Evolutionary conservation across 768 basidiomycete genomes (phyloP), one percentile per base, ranked within the genome.

Genomic region (Agaricus blazei): DNA sequence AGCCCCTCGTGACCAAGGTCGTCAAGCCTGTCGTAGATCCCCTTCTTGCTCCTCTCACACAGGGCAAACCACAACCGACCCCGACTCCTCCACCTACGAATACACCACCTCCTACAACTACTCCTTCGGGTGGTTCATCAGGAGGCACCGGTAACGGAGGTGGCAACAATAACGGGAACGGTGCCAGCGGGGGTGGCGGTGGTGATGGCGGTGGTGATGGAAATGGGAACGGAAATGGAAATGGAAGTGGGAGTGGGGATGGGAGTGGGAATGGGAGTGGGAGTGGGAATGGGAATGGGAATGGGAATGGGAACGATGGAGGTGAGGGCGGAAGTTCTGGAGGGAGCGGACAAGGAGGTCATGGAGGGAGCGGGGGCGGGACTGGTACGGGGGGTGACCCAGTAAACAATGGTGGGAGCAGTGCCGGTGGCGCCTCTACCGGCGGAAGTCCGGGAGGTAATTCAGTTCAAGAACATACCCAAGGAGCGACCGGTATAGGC

Each of bases 1-100:
- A 70, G 36, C 61, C 75, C 2, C 67, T 74, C 31, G 58, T 75
- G 26, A 67, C 74, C 7, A 44, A 75, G 24, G 74, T 75, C 12
- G 69, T 74, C 7, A 62, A 79, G 37, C 75, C 79, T 2, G 47
- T 80, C 28, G 60, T 76, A 29, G 64, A 64, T n/a, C 67, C 71
- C 2, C 29, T 81, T 15, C 50, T 74, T 37, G 66, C 58, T 23
- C 64, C 74, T 24, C 27, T 79, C 31, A 38, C 77, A 27, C 67
- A 62, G 26, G 67, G 64, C 12, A 63, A 55, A 42, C 40, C 4
- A 29, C 36, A n/a, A 23, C 23, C 44, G 9, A 34, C 46, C 29
- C 46, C 9, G 12, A 27, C 46, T 47, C 46, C 51, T 42, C 50
- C 58, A 4, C 41, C 56, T 7, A 26, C 61, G 4, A 37, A 59